Percentiles rank a stretch among this genome's conserved stretches.
Evolutionary conservation across 1,284 basidiomycete genomes (phyloP).

Genomic region (Ustilago vetiveriae): DNA sequence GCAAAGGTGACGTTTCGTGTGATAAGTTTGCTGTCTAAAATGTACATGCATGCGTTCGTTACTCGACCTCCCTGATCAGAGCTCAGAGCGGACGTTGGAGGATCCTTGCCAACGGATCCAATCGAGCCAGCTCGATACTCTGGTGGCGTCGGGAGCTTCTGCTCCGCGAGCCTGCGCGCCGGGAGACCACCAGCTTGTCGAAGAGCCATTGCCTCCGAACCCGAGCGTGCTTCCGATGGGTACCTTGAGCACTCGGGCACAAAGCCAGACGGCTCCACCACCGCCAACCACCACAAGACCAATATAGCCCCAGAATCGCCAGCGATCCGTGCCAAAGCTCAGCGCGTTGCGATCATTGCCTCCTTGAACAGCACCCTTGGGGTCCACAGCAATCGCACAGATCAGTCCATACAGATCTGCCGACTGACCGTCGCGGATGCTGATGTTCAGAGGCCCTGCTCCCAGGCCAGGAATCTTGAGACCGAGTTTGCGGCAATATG

Average conservation of each 20-base stretch:
- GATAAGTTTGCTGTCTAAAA: too few species aligned
- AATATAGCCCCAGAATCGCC: constrained; percentile 48
- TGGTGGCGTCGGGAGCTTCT: constrained; percentile 16
- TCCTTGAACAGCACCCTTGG: constrained; percentile 59
- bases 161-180: constrained; percentile 16
- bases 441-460: constrained; percentile 60
- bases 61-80: constrained; percentile 4
- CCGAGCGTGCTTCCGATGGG: constrained; percentile 43
- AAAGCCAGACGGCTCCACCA: constrained; percentile 43
- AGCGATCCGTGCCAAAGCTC: constrained; percentile 37
- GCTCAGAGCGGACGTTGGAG: constrained; percentile 19
- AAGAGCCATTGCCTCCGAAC: constrained; percentile 16
- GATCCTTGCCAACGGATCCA: constrained; percentile 49
- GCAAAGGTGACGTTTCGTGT: background rate
- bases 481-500: constrained; percentile 73
- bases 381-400: constrained; percentile 75
- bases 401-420: constrained; percentile 91
- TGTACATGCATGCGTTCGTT: background rate
- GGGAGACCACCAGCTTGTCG: constrained; percentile 29
- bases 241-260: constrained; percentile 38
- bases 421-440: constrained; percentile 79
- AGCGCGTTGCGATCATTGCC: constrained; percentile 45
- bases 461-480: constrained; percentile 59
- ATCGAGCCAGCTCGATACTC: constrained; percentile 40
- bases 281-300: constrained; percentile 41